phyloP scores from a whole-genome alignment of 1,284 basidiomycete species.

The Ustilago trichophora region DNA sequence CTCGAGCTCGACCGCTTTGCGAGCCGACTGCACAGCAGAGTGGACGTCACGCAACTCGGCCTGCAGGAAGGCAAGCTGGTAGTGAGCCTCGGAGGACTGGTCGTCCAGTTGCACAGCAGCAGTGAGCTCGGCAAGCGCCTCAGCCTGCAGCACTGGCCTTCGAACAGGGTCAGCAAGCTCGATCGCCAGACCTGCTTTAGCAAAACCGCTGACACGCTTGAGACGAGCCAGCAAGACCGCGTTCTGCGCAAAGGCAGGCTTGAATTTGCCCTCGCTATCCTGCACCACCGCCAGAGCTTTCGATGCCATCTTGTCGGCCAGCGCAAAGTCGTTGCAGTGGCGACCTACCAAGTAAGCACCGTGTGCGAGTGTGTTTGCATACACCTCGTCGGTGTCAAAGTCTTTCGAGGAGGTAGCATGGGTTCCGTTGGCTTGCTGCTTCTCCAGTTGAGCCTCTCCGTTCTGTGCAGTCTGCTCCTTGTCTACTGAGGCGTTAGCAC shows the following conservation, averaged over 20 bases:
- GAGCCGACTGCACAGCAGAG: constrained; percentile 76
- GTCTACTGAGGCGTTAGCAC: constrained; percentile 10
- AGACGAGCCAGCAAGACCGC: constrained; percentile 32
- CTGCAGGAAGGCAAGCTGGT: constrained; percentile 68
- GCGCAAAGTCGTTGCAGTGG: constrained; percentile 42
- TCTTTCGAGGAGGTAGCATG: constrained; percentile 25
- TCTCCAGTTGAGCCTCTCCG: constrained; percentile 9
- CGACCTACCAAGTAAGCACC: constrained; percentile 49
- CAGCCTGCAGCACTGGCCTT: constrained; percentile 23
- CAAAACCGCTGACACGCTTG: constrained; percentile 47
- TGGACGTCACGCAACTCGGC: constrained; percentile 77
- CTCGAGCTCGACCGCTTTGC: constrained; percentile 78
- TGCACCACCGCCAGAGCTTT: constrained; percentile 47
- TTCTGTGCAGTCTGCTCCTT: constrained; percentile 11
- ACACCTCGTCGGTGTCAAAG: constrained; percentile 48
- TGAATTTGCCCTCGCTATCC: constrained; percentile 23
- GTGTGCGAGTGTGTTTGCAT: constrained; percentile 49
- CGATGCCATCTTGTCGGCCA: constrained; percentile 47
- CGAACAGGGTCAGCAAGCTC: constrained; percentile 37
- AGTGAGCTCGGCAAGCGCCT: constrained; percentile 69
- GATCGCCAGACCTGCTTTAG: constrained; percentile 42
- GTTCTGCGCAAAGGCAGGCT: constrained; percentile 18
- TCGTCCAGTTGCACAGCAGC: constrained; percentile 72
- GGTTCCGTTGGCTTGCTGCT: constrained; percentile 8
- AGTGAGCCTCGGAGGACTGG: constrained; percentile 74